Evolutionary conservation across 164 flowering plant species (phyloP).

Genomic region (Protea cynaroides): DNA sequence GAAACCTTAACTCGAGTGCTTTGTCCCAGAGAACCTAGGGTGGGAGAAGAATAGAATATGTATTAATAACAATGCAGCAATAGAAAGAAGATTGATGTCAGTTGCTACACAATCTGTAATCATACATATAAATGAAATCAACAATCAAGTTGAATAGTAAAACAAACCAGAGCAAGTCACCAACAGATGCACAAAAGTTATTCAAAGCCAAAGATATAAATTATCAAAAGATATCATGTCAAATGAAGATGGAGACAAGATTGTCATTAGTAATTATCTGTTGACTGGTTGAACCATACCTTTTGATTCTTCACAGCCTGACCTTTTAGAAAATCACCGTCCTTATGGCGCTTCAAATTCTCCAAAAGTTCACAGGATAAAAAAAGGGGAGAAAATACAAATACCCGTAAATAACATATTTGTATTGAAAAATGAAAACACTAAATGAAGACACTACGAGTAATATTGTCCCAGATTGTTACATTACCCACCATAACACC

Average conservation of each 20-base stretch:
- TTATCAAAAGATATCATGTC: neutral
- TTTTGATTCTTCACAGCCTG: conserved; percentile 89
- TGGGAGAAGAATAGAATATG: neutral
- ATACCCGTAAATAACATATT: too few species aligned
- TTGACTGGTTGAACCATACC: conserved; percentile 31
- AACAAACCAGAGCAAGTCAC: neutral
- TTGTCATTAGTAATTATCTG: neutral
- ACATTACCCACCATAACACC: too few species aligned
- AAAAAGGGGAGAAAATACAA: conserved; percentile 2
- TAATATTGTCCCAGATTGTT: too few species aligned
- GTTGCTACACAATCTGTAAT: neutral
- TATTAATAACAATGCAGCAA: neutral
- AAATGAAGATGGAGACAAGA: neutral
- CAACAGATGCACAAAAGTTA: neutral
- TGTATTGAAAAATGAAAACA: too few species aligned
- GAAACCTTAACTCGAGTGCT: conserved; percentile 69
- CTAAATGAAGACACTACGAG: too few species aligned
- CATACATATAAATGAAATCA: neutral
- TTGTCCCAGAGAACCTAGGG: conserved; percentile 86
- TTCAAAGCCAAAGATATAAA: neutral
- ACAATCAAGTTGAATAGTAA: neutral
- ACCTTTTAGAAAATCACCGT: conserved; percentile 81
- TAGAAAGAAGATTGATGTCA: neutral
- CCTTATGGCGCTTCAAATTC: conserved; percentile 66
- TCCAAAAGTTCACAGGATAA: conserved; percentile 46